Percentiles rank a stretch among this genome's conserved stretches.
Evolutionary conservation across 2,329 filamentous ascomycete genomes (phyloP).

Genomic region (Xylariomycetidae sp.): DNA sequence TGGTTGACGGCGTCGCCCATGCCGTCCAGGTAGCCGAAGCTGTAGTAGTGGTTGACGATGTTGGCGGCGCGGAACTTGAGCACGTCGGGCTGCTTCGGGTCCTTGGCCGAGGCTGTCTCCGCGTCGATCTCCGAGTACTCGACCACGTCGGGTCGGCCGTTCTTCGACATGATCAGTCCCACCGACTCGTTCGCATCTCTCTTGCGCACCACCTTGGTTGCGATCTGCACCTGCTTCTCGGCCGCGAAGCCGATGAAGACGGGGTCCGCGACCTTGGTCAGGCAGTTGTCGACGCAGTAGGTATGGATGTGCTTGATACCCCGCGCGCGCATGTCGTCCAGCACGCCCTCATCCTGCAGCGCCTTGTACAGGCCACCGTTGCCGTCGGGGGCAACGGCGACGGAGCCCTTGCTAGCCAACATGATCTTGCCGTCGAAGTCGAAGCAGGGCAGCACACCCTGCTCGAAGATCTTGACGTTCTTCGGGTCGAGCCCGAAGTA

Average conservation of each 20-base stretch:
- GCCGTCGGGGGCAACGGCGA: slow-evolving; percentile 92
- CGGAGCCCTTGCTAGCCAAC: slow-evolving; percentile 81
- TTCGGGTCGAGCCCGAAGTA: slow-evolving; percentile 85
- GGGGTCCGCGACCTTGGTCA: slow-evolving; percentile 97
- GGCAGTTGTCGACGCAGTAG: slow-evolving; percentile 98
- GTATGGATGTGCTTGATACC: slow-evolving; percentile 93
- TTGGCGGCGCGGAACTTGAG: slow-evolving; percentile 97
- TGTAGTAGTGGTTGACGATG: slow-evolving; percentile 99
- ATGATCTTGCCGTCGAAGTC: slow-evolving; percentile 97
- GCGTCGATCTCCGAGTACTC: slow-evolving; percentile 97
- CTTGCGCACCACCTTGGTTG: slow-evolving; percentile 99
- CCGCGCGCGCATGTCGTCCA: slow-evolving; percentile 81
- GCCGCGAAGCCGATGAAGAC: slow-evolving; percentile 92
- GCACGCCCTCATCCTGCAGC: slow-evolving; percentile 56
- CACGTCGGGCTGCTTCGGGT: slow-evolving; percentile 70
- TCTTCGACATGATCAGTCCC: slow-evolving; percentile 88
- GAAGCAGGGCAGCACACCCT: slow-evolving; percentile 93
- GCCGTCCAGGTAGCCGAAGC: slow-evolving; percentile 82
- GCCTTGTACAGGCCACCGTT: slow-evolving; percentile 97
- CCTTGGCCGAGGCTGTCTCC: slow-evolving; percentile 81
- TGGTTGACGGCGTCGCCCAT: slow-evolving; percentile 82
- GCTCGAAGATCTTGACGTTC: slow-evolving; percentile 91
- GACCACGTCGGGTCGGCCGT: slow-evolving; percentile 92
- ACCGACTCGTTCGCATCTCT: slow-evolving; percentile 94
- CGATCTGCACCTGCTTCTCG: slow-evolving; percentile 83